These are phyloP conservation scores for Zasmidium citrigriseum DNA, from an alignment of 2,329 filamentous ascomycete genomes.

Conservation along the genomic window DNA sequence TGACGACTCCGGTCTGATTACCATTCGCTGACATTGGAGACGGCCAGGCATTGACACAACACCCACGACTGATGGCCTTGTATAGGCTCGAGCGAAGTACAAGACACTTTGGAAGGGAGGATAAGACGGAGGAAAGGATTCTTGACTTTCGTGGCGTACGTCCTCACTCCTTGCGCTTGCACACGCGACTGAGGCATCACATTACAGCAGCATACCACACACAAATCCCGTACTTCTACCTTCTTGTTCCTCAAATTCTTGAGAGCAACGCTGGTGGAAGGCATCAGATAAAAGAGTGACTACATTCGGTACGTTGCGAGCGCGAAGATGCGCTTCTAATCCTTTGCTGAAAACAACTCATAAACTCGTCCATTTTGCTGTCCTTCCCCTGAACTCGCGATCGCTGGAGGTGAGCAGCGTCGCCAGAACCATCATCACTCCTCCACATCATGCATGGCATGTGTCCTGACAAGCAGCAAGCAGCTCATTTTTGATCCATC, in stretches of 20 bases:
- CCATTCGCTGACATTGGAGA: too few relatives aligned
- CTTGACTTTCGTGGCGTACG: constrained; percentile 1
- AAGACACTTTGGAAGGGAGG: not conserved
- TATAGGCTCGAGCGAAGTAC: too few relatives aligned
- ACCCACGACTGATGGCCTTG: not conserved
- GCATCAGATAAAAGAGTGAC: constrained; percentile 7
- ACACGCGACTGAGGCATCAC: constrained; percentile 1
- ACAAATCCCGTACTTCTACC: not conserved
- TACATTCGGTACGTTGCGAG: constrained; percentile 4
- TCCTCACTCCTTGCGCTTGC: not conserved
- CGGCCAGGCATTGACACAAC: too few relatives aligned
- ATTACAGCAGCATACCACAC: not conserved
- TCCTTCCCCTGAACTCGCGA: not conserved
- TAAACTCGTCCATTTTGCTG: not conserved
- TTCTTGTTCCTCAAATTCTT: not conserved
- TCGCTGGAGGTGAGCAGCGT: constrained; percentile 5
- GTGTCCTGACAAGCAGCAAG: not conserved
- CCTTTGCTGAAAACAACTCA: constrained; percentile 1
- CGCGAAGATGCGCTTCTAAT: not conserved
- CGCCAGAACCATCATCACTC: too few relatives aligned
- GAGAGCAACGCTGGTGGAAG: too few relatives aligned
- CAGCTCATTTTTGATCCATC: not conserved
- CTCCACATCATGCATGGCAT: not conserved
- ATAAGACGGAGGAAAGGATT: not conserved
- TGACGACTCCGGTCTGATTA: too few relatives aligned